Percentiles rank a stretch among this genome's conserved stretches.
These are phyloP conservation scores for Didymosphaeria variabile DNA, from an alignment of 2,329 filamentous ascomycete genomes.

Conservation along the genomic window DNA sequence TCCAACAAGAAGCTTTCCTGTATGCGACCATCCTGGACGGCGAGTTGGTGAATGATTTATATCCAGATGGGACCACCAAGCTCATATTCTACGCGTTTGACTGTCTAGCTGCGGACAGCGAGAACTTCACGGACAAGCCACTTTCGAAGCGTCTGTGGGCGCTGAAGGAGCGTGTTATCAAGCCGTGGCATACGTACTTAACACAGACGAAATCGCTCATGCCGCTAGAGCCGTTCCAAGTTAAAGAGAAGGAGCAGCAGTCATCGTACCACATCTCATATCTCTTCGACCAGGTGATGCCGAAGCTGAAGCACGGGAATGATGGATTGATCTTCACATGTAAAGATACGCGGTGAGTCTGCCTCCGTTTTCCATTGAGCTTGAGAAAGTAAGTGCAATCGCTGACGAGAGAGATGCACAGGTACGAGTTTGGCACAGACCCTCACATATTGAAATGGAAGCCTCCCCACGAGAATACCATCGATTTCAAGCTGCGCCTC, in stretches of 20 bases:
- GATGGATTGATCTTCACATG: constrained; percentile 99
- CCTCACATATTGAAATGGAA: constrained; percentile 98
- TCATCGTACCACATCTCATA: constrained; percentile 77
- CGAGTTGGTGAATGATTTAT: constrained; percentile 88
- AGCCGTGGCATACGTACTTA: constrained; percentile 72
- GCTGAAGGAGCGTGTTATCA: constrained; percentile 79
- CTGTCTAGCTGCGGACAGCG: constrained; percentile 81
- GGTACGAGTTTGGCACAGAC: constrained; percentile 89
- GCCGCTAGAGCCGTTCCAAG: constrained; percentile 79
- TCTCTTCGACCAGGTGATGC: constrained; percentile 89
- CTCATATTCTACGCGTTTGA: constrained; percentile 94
- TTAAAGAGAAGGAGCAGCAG: constrained; percentile 90
- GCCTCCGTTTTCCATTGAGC: background rate
- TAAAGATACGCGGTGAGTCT: constrained; percentile 69
- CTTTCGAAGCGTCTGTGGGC: constrained; percentile 90
- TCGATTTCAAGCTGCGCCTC: constrained; percentile 87
- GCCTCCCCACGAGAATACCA: constrained; percentile 90
- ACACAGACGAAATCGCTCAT: constrained; percentile 49
- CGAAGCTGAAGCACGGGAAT: constrained; percentile 87
- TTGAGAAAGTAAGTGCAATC: background rate
- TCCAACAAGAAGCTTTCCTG: constrained; percentile 71
- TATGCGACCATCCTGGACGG: constrained; percentile 86
- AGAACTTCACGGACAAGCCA: constrained; percentile 77
- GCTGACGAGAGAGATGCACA: background rate
- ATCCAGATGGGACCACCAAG: constrained; percentile 67